Percentiles rank a stretch among this genome's conserved stretches.
phyloP scores from a whole-genome alignment of 1,139 yeast species.

The Saccharomycopsis crataegensis region DNA sequence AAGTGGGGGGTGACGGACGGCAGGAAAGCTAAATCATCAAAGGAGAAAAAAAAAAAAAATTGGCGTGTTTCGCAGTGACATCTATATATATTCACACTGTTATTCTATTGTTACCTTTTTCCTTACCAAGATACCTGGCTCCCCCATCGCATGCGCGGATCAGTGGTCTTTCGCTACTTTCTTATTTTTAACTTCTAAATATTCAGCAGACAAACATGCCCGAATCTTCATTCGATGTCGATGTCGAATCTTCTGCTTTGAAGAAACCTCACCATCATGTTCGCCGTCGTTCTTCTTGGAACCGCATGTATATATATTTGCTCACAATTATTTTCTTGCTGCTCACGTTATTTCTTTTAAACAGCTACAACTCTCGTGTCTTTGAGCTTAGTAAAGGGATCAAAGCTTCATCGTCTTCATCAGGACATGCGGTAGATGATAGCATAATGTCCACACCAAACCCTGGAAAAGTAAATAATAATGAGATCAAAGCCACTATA shows the following conservation, averaged over 20 bases:
- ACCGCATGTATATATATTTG: not conserved
- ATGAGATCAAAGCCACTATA: not conserved
- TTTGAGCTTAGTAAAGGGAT: not conserved
- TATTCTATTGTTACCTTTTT: too few species aligned
- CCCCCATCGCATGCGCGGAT: too few species aligned
- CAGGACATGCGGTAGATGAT: not conserved
- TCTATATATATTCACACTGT: too few species aligned
- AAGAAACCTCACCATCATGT: not conserved
- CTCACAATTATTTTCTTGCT: not conserved
- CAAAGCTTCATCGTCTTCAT: not conserved
- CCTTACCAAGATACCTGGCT: too few species aligned
- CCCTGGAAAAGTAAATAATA: not conserved
- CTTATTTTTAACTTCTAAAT: too few species aligned
- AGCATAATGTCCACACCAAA: not conserved
- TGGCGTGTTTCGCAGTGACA: too few species aligned
- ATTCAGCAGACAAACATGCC: too few species aligned
- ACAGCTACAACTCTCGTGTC: not conserved
- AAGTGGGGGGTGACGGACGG: too few species aligned
- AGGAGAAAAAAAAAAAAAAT: too few species aligned
- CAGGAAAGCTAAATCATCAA: too few species aligned
- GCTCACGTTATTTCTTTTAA: not conserved
- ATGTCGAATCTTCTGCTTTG: not conserved
- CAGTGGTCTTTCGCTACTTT: too few species aligned
- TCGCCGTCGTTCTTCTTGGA: not conserved
- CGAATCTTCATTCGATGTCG: slow-evolving; percentile 1